A percentile compares a stretch with the other conserved stretches of the same genome.
These are phyloP conservation scores for Calonectria honghensis DNA, from an alignment of 2,329 filamentous ascomycete species.

Conservation along the genomic window DNA sequence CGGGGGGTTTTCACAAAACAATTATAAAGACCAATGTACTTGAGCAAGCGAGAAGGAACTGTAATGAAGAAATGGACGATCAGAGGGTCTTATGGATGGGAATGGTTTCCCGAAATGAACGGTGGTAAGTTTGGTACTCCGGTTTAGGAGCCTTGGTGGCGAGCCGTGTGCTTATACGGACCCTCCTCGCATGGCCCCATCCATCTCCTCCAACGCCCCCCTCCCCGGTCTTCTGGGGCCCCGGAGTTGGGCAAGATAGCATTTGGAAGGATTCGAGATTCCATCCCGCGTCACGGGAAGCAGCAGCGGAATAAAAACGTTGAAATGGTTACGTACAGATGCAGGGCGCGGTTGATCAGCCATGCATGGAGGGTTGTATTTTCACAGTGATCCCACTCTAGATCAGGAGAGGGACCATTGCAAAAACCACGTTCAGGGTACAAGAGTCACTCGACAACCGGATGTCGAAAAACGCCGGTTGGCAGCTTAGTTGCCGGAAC, in stretches of 20 bases:
- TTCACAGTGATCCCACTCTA: neutral
- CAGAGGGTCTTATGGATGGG: constrained; percentile 23
- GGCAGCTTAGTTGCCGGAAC: constrained; percentile 32
- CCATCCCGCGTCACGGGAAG: neutral
- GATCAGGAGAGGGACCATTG: constrained; percentile 9
- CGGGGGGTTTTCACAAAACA: constrained; percentile 6
- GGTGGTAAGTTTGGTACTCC: constrained; percentile 26
- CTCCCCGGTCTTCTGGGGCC: constrained; percentile 35
- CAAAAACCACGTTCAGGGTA: neutral
- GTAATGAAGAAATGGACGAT: neutral
- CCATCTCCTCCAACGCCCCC: neutral
- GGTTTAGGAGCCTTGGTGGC: constrained; percentile 35
- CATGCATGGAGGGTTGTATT: constrained; percentile 20
- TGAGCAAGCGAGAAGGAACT: neutral
- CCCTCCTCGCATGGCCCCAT: constrained; percentile 27
- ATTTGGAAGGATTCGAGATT: constrained; percentile 27
- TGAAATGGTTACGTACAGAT: neutral
- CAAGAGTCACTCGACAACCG: neutral
- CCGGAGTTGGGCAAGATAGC: constrained; percentile 32
- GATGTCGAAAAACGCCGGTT: neutral
- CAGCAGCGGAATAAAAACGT: neutral
- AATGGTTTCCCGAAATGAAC: constrained; percentile 12
- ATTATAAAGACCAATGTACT: neutral
- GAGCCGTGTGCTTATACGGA: constrained; percentile 27
- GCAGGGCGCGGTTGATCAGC: neutral